Percentiles rank a stretch among this genome's conserved stretches.
Conservation (phyloP, 2,329 filamentous ascomycete genomes). For the Fusarium ramigenum region DNA sequence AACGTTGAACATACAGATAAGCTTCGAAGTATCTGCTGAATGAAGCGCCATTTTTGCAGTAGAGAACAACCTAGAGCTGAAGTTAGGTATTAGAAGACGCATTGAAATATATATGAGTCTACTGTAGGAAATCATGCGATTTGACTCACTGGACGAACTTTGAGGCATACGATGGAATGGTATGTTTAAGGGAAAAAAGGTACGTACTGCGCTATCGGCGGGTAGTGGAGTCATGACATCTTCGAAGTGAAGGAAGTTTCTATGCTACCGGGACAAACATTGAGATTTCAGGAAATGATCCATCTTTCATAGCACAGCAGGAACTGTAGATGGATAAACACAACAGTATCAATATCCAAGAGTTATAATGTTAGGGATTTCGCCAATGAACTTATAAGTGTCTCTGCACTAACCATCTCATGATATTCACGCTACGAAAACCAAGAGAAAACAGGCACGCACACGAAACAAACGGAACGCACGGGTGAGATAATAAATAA, state of each 20-base stretch:
- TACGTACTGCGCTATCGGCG: slow-evolving; percentile 26
- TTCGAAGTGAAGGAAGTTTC: slow-evolving; percentile 20
- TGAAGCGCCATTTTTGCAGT: slow-evolving; percentile 57
- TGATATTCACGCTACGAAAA: slow-evolving; percentile 10
- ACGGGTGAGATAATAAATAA: slow-evolving; percentile 29
- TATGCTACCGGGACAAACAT: not conserved
- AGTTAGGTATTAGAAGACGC: slow-evolving; percentile 25
- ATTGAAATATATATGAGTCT: slow-evolving; percentile 31
- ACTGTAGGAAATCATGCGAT: slow-evolving; percentile 22
- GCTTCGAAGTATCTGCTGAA: slow-evolving; percentile 52
- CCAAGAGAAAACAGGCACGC: not conserved
- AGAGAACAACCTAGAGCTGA: slow-evolving; percentile 32
- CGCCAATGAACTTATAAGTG: not conserved
- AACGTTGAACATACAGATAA: slow-evolving; percentile 56
- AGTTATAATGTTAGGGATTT: not conserved
- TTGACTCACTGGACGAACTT: slow-evolving; percentile 17
- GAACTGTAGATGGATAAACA: not conserved
- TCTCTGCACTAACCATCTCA: not conserved
- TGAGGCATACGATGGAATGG: slow-evolving; percentile 26
- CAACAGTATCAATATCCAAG: not conserved
- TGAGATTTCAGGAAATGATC: not conserved
- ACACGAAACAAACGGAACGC: slow-evolving; percentile 18
- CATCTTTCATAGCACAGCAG: not conserved
- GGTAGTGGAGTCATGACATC: slow-evolving; percentile 37
- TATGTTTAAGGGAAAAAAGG: slow-evolving; percentile 19